phyloP scores from a whole-genome alignment of 495 filamentous ascomycete species.

The Xylaria venustula region DNA sequence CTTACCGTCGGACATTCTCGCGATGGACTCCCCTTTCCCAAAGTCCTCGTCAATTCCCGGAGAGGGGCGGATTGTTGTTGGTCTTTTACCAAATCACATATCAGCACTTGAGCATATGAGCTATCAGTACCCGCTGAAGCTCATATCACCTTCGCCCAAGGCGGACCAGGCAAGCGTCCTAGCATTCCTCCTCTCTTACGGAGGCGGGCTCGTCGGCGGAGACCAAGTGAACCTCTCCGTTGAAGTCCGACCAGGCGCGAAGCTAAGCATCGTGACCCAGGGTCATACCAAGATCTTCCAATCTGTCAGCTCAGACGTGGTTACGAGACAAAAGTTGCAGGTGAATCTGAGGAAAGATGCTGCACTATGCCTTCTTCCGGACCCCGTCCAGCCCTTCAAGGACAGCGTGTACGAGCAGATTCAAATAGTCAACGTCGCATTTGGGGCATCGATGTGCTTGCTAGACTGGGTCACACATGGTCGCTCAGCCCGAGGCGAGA shows the following conservation, averaged over 20 bases:
- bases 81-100: constrained; percentile 66
- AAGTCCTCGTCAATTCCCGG: constrained; percentile 70
- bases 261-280: constrained; percentile 84
- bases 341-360: constrained; percentile 61
- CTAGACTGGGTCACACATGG: constrained; percentile 93
- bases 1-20: background rate
- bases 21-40: constrained; percentile 62
- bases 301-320: constrained; percentile 51
- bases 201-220: constrained; percentile 85
- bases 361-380: constrained; percentile 86
- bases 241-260: constrained; percentile 59
- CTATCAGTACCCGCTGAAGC: constrained; percentile 93
- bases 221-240: constrained; percentile 76
- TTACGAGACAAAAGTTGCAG: constrained; percentile 68
- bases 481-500: constrained; percentile 81
- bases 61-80: constrained; percentile 71
- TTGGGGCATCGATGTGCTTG: constrained; percentile 65
- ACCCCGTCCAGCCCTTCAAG: constrained; percentile 87
- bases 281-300: constrained; percentile 97
- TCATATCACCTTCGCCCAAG: constrained; percentile 65
- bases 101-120: constrained; percentile 72
- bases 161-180: constrained; percentile 61
- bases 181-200: constrained; percentile 88
- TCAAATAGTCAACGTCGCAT: constrained; percentile 70
- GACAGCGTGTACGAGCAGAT: constrained; percentile 76